Evolutionary conservation across 441 rosid genomes (phyloP), one percentile per base, ranked within the genome.

Genomic region (Bocquillonia castaneifolia): DNA sequence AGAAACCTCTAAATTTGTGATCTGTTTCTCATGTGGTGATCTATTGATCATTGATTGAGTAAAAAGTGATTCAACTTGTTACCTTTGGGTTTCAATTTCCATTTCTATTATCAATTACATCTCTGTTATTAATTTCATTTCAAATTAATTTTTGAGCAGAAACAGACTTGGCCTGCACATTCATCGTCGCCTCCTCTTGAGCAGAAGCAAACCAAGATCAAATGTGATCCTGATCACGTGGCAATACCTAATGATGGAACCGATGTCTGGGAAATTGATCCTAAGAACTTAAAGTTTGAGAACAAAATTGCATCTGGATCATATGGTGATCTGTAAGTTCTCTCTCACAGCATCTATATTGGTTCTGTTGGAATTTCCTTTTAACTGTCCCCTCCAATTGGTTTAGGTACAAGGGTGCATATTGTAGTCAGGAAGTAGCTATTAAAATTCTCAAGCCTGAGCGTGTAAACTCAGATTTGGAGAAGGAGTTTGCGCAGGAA

Each of bases 261-360:
- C 65, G 98, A 94, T 83, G 98, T 88, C 59, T 94, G 99, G 98
- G 99, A 92, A 81, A 87, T 94, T 75, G 92, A 88, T 82, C 68
- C 81, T 70, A 82, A 79, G 65, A 90, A 82, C 72, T 85, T 94
- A 79, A 88, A 79, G 78, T 78, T 86, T 73, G 96, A 79, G 75
- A 84, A 69, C 80, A 92, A 83, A 79, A 86, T 94, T 74, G 93
- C 96, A 71, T 90, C 94, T 68, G 96, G 98, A 65, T 84, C 99
- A 71, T 87, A 80, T 59, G 97, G 98, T 26, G 98, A 92, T 72
- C 72, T 92, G 98, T 94, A 85, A 79, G 98, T 82, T 66, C 67
- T 52, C 52, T 63, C 37, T 55, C 59, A 64, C 20, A 69, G 70
- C 63, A 9, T 58, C 29, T 48, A 2, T 69, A 53, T 44, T 71